Evolutionary conservation across 1,284 basidiomycete species (phyloP).

Genomic region (Takashimella tepidaria): DNA sequence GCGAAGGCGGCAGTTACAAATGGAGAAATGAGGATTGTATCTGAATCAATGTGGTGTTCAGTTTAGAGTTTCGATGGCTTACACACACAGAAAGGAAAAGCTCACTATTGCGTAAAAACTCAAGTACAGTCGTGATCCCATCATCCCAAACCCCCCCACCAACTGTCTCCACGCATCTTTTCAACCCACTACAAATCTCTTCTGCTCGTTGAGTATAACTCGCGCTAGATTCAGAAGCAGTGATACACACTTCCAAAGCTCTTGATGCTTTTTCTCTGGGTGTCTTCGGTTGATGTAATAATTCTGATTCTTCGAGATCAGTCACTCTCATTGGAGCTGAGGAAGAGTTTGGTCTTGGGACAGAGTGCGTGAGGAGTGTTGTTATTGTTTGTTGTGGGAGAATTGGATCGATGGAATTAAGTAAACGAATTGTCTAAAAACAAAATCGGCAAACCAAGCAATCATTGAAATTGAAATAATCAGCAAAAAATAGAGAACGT

Average conservation of each 20-base stretch:
- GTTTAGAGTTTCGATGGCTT: neutral
- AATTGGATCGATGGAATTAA: conserved; percentile 5
- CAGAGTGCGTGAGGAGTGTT: conserved; percentile 9
- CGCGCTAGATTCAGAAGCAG: too few species aligned
- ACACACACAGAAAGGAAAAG: neutral
- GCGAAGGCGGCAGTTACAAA: neutral
- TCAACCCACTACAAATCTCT: neutral
- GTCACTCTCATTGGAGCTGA: neutral
- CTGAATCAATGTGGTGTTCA: neutral
- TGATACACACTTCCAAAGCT: too few species aligned
- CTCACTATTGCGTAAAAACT: neutral
- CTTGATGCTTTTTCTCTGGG: too few species aligned
- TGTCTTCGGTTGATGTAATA: too few species aligned
- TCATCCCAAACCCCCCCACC: neutral
- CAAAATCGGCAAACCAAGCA: too few species aligned
- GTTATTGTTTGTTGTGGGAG: neutral
- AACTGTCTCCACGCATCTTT: neutral
- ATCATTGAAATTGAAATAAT: conserved; percentile 15
- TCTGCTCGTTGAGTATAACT: neutral
- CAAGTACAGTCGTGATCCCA: neutral
- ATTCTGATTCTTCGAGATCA: neutral
- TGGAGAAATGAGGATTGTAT: neutral
- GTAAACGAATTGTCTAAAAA: conserved; percentile 13
- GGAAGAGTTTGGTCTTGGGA: conserved; percentile 6
- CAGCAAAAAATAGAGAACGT: neutral